Evolutionary conservation across 2,329 filamentous ascomycete genomes (phyloP).

Genomic region (Arthrinium puccinioides): DNA sequence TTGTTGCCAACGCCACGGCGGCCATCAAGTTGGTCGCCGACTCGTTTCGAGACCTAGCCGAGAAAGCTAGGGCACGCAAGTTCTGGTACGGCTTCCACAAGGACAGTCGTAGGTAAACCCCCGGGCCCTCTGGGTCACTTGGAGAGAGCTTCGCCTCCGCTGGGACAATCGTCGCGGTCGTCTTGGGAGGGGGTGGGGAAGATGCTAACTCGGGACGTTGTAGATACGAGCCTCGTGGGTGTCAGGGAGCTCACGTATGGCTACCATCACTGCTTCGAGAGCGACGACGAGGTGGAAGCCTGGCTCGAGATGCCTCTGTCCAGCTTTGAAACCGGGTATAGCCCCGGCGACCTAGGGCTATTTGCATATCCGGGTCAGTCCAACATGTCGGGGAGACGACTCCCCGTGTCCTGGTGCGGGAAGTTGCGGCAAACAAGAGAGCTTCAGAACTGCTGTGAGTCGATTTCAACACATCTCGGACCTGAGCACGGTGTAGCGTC

Average conservation of each 20-base stretch:
- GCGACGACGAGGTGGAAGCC: conserved; percentile 43
- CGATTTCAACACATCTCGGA: not conserved
- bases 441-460: conserved; percentile 27
- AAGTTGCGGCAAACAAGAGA: conserved; percentile 23
- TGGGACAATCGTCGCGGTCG: too few species aligned
- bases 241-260: conserved; percentile 55
- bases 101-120: conserved; percentile 52
- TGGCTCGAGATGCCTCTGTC: conserved; percentile 28
- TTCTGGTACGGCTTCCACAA: conserved; percentile 56
- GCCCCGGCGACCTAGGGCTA: conserved; percentile 27
- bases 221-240: conserved; percentile 57
- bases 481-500: conserved; percentile 6
- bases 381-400: conserved; percentile 59
- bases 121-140: too few species aligned
- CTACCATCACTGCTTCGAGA: conserved; percentile 51
- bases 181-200: too few species aligned
- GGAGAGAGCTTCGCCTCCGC: too few species aligned
- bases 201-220: too few species aligned
- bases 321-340: conserved; percentile 14
- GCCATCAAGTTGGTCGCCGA: conserved; percentile 69
- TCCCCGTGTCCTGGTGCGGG: conserved; percentile 50
- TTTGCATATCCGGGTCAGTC: conserved; percentile 65
- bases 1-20: conserved; percentile 87
- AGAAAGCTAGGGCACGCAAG: conserved; percentile 32
- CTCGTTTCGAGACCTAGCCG: conserved; percentile 45